phyloP scores from a whole-genome alignment of 2,329 filamentous ascomycete genomes.

The Exophiala sideris region DNA sequence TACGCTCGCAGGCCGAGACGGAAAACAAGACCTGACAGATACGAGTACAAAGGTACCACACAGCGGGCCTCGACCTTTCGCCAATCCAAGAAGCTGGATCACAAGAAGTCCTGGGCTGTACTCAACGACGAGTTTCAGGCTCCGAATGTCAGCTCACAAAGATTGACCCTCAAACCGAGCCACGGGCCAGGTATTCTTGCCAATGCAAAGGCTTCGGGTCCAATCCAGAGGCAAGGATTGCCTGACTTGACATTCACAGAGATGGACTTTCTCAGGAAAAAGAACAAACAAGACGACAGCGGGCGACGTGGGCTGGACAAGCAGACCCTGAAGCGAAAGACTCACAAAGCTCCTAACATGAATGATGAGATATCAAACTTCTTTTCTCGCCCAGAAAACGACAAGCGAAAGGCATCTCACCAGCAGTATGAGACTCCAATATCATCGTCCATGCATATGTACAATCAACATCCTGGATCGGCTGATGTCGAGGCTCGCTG shows the following conservation, averaged over 20 bases:
- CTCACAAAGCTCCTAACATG: neutral
- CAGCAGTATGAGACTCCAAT: neutral
- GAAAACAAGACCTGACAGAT: slow-evolving; percentile 25
- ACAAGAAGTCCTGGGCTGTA: slow-evolving; percentile 8
- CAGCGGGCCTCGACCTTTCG: neutral
- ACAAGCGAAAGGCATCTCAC: neutral
- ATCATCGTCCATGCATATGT: neutral
- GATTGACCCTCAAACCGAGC: slow-evolving; percentile 24
- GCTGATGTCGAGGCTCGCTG: neutral
- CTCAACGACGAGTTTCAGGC: slow-evolving; percentile 25
- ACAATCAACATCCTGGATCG: neutral
- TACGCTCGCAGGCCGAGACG: slow-evolving; percentile 24
- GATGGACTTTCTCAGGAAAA: slow-evolving; percentile 26
- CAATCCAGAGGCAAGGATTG: slow-evolving; percentile 11
- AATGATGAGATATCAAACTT: slow-evolving; percentile 13
- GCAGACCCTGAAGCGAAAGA: slow-evolving; percentile 1
- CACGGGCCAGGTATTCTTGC: slow-evolving; percentile 21
- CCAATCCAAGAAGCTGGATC: slow-evolving; percentile 2
- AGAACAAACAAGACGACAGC: neutral
- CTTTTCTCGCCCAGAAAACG: slow-evolving; percentile 9
- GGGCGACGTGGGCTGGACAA: neutral
- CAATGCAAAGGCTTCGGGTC: slow-evolving; percentile 22
- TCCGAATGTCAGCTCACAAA: slow-evolving; percentile 23
- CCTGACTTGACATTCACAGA: slow-evolving; percentile 29
- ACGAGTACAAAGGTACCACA: slow-evolving; percentile 20